Percentiles rank a stretch among this genome's conserved stretches.
Conservation (phyloP, 1,284 basidiomycete genomes). For the Meira nashicola region DNA sequence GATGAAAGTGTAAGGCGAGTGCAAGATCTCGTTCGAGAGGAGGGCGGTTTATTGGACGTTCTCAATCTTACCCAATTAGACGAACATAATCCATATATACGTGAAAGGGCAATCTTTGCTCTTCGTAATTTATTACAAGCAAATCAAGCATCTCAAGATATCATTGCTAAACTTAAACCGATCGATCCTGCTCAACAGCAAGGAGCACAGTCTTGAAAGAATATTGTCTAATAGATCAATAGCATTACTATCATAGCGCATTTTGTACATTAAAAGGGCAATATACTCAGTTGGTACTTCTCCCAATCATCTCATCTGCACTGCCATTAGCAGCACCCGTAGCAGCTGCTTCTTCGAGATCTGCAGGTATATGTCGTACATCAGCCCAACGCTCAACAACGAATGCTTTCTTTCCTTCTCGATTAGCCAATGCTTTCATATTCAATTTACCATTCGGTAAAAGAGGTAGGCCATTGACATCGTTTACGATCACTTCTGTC, state of each 20-base stretch:
- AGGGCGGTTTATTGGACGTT: conserved; percentile 39
- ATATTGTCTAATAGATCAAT: neutral
- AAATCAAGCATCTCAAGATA: conserved; percentile 36
- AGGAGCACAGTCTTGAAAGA: neutral
- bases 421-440: neutral
- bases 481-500: conserved; percentile 23
- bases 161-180: conserved; percentile 30
- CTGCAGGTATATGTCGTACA: conserved; percentile 8
- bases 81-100: conserved; percentile 46
- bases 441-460: neutral
- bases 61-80: conserved; percentile 45
- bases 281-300: neutral
- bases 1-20: conserved; percentile 22
- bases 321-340: neutral
- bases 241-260: neutral
- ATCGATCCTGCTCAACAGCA: conserved; percentile 6
- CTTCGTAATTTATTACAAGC: conserved; percentile 38
- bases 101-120: conserved; percentile 48
- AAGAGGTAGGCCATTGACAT: neutral
- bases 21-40: conserved; percentile 37
- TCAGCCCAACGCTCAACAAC: conserved; percentile 6
- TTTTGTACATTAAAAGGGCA: neutral
- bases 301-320: conserved; percentile 6
- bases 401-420: neutral
- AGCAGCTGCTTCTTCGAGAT: neutral